These are phyloP conservation scores for Annona squamosa DNA, from an alignment of 164 flowering plant species.

Conservation along the genomic window DNA sequence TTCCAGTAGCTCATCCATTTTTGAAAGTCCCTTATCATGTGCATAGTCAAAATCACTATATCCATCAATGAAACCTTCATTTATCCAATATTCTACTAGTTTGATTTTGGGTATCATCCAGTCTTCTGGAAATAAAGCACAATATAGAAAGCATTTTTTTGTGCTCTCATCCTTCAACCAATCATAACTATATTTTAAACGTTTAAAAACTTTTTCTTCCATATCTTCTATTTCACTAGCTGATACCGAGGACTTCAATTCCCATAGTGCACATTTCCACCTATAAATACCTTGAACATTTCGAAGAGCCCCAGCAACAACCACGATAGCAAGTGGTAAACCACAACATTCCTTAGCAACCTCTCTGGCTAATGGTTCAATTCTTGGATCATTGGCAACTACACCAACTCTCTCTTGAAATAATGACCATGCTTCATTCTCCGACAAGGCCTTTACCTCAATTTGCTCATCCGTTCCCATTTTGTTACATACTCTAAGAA, in stretches of 20 bases:
- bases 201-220: slow-evolving; percentile 6
- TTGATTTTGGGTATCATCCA: neutral
- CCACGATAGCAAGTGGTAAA: neutral
- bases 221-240: neutral
- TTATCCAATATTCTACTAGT: slow-evolving; percentile 2
- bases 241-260: neutral
- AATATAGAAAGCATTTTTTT: slow-evolving; percentile 5
- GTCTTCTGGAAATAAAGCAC: slow-evolving; percentile 4
- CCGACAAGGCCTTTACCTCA: neutral
- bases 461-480: slow-evolving; percentile 5
- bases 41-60: neutral
- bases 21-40: neutral
- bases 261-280: slow-evolving; percentile 2
- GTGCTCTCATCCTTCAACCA: neutral
- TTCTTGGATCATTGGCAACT: neutral
- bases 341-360: neutral
- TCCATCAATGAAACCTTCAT: neutral
- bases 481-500: neutral
- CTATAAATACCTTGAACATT: neutral
- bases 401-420: slow-evolving; percentile 1
- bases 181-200: slow-evolving; percentile 3
- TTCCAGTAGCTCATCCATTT: neutral
- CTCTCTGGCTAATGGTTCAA: neutral
- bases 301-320: neutral
- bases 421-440: neutral